Percentiles rank a stretch among this genome's conserved stretches.
Evolutionary conservation across 2,329 filamentous ascomycete species (phyloP).

Genomic region (Fusarium sp.): DNA sequence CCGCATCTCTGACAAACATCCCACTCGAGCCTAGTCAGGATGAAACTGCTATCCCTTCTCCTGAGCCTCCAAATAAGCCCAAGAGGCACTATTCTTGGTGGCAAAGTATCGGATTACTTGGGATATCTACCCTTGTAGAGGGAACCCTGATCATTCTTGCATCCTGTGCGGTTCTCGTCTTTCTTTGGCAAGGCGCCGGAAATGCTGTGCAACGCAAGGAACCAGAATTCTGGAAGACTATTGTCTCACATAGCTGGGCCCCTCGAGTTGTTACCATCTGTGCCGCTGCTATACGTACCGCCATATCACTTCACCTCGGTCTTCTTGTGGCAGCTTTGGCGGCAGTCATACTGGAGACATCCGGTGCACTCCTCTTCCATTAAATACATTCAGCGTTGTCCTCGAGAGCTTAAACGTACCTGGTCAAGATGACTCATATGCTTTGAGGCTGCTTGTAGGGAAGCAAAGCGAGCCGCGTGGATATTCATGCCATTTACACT

Average conservation of each 20-base stretch:
- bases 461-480: too few relatives aligned
- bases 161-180: conserved; percentile 13
- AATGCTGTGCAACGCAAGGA: background rate
- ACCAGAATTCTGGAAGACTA: conserved; percentile 1
- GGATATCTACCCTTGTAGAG: background rate
- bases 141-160: conserved; percentile 3
- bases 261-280: conserved; percentile 13
- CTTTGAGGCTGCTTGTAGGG: too few relatives aligned
- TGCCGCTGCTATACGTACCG: conserved; percentile 1
- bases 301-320: conserved; percentile 6
- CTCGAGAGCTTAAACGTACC: fast-evolving
- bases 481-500: too few relatives aligned
- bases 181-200: conserved; percentile 13
- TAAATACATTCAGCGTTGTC: fast-evolving
- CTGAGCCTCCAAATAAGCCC: too few relatives aligned
- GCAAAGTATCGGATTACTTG: background rate
- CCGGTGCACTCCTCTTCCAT: background rate
- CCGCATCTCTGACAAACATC: too few relatives aligned
- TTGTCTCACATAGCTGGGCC: conserved; percentile 8
- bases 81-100: background rate
- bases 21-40: too few relatives aligned
- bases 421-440: background rate
- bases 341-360: conserved; percentile 14
- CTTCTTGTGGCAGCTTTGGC: conserved; percentile 18
- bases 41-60: too few relatives aligned